Conservation (phyloP, 2,329 filamentous ascomycete species). For the Fusarium pseudocircinatum region DNA sequence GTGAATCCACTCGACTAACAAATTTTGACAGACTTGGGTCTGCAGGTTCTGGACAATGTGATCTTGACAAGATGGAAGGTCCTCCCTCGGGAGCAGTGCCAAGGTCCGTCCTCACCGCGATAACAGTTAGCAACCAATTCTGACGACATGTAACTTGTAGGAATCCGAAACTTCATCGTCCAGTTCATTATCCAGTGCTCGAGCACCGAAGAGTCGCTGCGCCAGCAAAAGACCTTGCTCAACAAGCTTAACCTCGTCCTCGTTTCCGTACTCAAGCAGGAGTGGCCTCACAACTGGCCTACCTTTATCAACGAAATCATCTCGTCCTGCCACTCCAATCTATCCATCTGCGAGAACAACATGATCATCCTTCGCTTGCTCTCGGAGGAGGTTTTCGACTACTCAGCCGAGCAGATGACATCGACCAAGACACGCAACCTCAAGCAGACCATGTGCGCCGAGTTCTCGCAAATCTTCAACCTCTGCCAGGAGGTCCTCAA, state of each 20-base stretch:
- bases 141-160: constrained; percentile 56
- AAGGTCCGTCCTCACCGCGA: constrained; percentile 64
- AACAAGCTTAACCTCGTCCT: constrained; percentile 99
- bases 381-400: constrained; percentile 99
- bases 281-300: constrained; percentile 99
- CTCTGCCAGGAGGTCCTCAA: constrained; percentile 95
- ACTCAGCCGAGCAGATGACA: constrained; percentile 99
- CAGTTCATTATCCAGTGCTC: constrained; percentile 98
- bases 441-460: constrained; percentile 98
- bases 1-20: constrained; percentile 40
- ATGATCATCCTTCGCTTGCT: constrained; percentile 97
- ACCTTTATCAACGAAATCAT: constrained; percentile 99
- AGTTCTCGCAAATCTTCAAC: constrained; percentile 98
- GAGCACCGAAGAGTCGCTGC: constrained; percentile 86
- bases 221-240: constrained; percentile 84
- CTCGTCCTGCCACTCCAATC: constrained; percentile 90
- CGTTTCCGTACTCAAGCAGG: constrained; percentile 97
- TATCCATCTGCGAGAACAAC: constrained; percentile 99
- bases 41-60: constrained; percentile 97
- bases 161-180: constrained; percentile 98
- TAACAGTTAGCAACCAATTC: neutral
- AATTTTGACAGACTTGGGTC: constrained; percentile 75
- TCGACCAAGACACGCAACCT: constrained; percentile 95
- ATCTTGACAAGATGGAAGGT: constrained; percentile 99
- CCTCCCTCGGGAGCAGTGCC: constrained; percentile 92